A percentile compares a stretch with the other conserved stretches of the same genome.
phyloP scores from a whole-genome alignment of 2,329 filamentous ascomycete genomes.

The Scedosporium dehoogii region DNA sequence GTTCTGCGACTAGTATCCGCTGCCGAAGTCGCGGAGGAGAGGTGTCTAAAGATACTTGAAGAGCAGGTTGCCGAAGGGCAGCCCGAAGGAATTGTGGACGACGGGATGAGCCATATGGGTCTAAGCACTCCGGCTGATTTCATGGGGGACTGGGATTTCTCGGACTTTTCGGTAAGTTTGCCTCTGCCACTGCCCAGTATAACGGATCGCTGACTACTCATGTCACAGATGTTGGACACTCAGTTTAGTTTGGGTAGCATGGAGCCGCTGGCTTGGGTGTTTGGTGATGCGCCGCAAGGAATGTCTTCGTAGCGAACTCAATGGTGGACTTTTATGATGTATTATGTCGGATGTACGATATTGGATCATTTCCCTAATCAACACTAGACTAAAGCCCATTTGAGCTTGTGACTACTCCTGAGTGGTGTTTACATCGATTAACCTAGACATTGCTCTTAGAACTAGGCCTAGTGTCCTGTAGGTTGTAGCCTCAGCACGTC shows the following conservation, averaged over 20 bases:
- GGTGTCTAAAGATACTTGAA: conserved; percentile 24
- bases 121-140: conserved; percentile 6
- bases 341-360: too few relatives aligned
- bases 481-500: too few relatives aligned
- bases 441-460: too few relatives aligned
- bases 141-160: conserved; percentile 10
- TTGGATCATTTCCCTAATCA: too few relatives aligned
- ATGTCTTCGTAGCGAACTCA: too few relatives aligned
- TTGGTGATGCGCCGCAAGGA: background rate
- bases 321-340: too few relatives aligned
- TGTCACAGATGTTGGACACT: background rate
- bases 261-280: background rate
- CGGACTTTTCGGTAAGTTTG: conserved; percentile 17
- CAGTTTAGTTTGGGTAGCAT: background rate
- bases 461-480: too few relatives aligned
- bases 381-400: too few relatives aligned
- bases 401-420: too few relatives aligned
- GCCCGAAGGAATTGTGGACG: conserved; percentile 1
- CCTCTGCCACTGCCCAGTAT: background rate
- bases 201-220: background rate
- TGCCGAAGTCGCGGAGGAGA: conserved; percentile 24
- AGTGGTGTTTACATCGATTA: too few relatives aligned
- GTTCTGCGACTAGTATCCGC: conserved; percentile 23
- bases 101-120: background rate
- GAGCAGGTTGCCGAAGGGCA: conserved; percentile 12